phyloP scores from a whole-genome alignment of 768 basidiomycete genomes.

The Inosperma sp. region DNA sequence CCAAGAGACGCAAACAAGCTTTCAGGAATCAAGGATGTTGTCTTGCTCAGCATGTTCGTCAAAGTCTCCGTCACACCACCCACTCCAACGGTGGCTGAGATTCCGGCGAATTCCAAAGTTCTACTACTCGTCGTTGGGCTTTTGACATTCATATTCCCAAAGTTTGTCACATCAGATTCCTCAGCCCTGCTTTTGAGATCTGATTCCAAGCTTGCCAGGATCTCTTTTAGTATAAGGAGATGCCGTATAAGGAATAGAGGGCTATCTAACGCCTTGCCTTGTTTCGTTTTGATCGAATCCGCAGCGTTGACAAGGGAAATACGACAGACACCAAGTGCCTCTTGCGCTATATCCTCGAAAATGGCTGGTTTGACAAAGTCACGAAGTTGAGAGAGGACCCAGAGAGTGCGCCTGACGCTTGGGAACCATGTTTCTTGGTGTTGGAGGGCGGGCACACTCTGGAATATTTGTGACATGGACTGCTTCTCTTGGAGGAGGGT shows the following conservation, averaged over 20 bases:
- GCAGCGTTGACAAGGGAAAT: constrained; percentile 75
- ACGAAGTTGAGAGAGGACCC: constrained; percentile 86
- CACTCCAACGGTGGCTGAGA: constrained; percentile 30
- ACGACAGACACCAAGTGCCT: constrained; percentile 79
- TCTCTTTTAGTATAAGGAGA: constrained; percentile 87
- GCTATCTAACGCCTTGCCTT: constrained; percentile 52
- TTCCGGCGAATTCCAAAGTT: constrained; percentile 9
- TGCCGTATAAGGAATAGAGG: constrained; percentile 88
- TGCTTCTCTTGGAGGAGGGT: constrained; percentile 58
- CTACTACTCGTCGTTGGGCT: constrained; percentile 5
- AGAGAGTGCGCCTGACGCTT: constrained; percentile 80
- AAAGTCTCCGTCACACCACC: constrained; percentile 59
- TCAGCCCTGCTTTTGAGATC: constrained; percentile 53
- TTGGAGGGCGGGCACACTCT: constrained; percentile 56
- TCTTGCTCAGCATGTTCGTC: constrained; percentile 55
- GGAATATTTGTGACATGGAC: constrained; percentile 64
- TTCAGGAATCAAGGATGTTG: constrained; percentile 59
- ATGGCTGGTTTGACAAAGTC: constrained; percentile 96
- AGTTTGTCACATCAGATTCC: constrained; percentile 22
- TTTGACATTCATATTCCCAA: not conserved
- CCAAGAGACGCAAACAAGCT: constrained; percentile 68
- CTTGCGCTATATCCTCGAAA: constrained; percentile 95
- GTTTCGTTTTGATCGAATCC: constrained; percentile 52
- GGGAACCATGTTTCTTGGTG: constrained; percentile 90
- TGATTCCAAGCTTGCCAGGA: constrained; percentile 57